Evolutionary conservation across 148 eudicot species (phyloP).

Genomic region (Gaultheria prostrata): DNA sequence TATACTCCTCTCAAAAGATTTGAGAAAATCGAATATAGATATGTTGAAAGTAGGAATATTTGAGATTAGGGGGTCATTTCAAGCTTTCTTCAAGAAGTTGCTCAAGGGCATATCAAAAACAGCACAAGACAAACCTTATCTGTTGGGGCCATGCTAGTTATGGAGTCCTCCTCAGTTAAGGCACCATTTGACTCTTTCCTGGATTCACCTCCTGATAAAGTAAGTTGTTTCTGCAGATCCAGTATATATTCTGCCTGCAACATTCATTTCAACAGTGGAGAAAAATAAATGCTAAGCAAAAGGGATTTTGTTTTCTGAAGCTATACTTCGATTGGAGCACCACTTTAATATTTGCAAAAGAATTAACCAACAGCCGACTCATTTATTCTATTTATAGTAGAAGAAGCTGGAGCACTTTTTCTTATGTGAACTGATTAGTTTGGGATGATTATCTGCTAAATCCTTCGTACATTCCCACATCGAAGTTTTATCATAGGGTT

Average conservation of each 20-base stretch:
- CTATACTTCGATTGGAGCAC: not conserved
- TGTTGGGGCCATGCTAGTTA: slow-evolving; percentile 53
- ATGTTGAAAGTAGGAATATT: slow-evolving; percentile 7
- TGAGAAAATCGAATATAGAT: not conserved
- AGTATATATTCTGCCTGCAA: slow-evolving; percentile 85
- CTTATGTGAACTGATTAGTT: not conserved
- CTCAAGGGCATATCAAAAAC: slow-evolving; percentile 3
- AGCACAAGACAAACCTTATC: slow-evolving; percentile 60
- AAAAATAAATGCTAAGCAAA: not conserved
- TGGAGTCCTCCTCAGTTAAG: slow-evolving; percentile 51
- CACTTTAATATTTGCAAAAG: not conserved
- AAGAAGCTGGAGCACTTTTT: not conserved
- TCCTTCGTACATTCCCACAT: not conserved
- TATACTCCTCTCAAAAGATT: not conserved
- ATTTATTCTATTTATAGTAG: not conserved
- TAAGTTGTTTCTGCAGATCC: slow-evolving; percentile 93
- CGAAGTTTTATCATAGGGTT: not conserved
- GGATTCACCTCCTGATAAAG: slow-evolving; percentile 55
- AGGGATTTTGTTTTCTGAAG: slow-evolving; percentile 2
- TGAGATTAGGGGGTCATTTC: not conserved
- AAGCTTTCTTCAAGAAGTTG: not conserved
- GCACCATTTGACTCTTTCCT: slow-evolving; percentile 51
- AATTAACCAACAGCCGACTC: not conserved
- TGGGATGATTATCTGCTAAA: not conserved
- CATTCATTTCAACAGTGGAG: slow-evolving; percentile 5